Percentiles rank a stretch among this genome's conserved stretches.
Evolutionary conservation across 2,329 filamentous ascomycete species (phyloP).

Genomic region (Fusarium torreyae): DNA sequence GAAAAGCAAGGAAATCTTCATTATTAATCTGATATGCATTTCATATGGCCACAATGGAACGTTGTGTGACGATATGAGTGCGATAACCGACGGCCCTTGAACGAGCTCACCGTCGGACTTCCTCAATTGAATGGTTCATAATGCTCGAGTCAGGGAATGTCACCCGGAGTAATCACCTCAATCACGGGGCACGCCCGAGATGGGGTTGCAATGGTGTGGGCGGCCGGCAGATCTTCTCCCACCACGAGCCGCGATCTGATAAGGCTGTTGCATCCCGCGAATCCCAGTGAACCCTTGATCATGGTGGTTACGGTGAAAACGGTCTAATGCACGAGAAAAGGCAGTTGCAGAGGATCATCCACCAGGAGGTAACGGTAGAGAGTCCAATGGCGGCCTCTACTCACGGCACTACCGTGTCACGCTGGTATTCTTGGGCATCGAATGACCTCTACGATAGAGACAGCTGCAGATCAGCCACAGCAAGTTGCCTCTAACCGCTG

Average conservation of each 20-base stretch:
- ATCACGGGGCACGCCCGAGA: background rate
- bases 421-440: constrained; percentile 24
- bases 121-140: background rate
- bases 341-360: constrained; percentile 13
- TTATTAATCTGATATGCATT: background rate
- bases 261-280: constrained; percentile 20
- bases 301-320: background rate
- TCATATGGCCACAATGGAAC: constrained; percentile 10
- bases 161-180: constrained; percentile 5
- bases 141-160: background rate
- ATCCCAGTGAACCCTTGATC: background rate
- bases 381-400: constrained; percentile 3
- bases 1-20: background rate
- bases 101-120: background rate
- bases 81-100: background rate
- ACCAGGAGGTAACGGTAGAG: background rate
- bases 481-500: constrained; percentile 9
- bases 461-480: background rate
- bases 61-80: background rate
- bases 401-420: constrained; percentile 24
- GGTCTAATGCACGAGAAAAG: background rate
- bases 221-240: constrained; percentile 27
- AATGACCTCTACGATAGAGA: constrained; percentile 8
- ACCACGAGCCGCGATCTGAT: constrained; percentile 25
- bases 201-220: constrained; percentile 24